Conservation (phyloP, 345 rosid species). For the Fremontodendron californicum region DNA sequence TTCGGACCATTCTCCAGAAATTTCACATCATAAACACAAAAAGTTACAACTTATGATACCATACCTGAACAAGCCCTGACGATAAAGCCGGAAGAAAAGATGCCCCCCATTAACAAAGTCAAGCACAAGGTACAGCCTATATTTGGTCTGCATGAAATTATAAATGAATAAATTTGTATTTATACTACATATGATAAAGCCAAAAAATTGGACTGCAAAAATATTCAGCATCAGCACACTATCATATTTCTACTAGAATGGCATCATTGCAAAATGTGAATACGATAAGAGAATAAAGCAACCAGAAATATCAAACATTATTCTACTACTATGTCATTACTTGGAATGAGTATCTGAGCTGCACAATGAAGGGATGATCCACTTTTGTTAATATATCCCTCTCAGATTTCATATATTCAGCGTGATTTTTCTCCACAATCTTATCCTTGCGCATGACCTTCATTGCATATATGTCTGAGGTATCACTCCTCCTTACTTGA, state of each 20-base stretch:
- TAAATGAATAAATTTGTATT: not conserved
- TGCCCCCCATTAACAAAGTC: conserved; percentile 98
- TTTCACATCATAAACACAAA: not conserved
- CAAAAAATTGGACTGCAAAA: not conserved
- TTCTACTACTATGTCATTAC: conserved; percentile 25
- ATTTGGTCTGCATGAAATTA: conserved; percentile 64
- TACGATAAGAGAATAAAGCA: not conserved
- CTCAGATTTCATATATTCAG: conserved; percentile 96
- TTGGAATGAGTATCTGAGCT: conserved; percentile 88
- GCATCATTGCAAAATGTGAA: not conserved
- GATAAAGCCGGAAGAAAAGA: conserved; percentile 93
- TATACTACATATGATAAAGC: conserved; percentile 1
- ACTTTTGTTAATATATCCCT: conserved; percentile 82
- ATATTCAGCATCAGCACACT: not conserved
- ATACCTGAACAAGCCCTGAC: conserved; percentile 96
- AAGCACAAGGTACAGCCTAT: conserved; percentile 79
- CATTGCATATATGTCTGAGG: conserved; percentile 91
- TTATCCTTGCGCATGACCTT: conserved; percentile 97
- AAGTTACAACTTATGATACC: not conserved
- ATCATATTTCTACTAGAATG: not conserved
- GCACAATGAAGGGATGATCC: conserved; percentile 93
- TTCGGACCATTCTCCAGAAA: not conserved
- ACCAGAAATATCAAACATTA: not conserved
- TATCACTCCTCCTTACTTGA: conserved; percentile 77
- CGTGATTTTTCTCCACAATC: conserved; percentile 88